Base-by-base conservation (phyloP, 352 stramenopile genomes). In the Globisporangium acanthophoron region DNA sequence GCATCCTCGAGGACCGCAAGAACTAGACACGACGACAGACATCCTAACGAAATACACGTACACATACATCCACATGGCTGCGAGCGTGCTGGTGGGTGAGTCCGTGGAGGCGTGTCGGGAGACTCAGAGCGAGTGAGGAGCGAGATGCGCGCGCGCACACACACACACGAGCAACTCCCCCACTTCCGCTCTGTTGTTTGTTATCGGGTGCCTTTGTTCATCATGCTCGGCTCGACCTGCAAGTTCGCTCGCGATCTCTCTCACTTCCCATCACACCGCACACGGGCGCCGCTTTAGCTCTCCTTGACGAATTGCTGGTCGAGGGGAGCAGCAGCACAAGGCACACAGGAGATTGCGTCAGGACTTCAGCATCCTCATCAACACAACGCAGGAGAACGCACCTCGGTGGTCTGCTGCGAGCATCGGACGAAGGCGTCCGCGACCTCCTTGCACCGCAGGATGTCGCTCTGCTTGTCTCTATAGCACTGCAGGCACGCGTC, bases 401-500 rank as follows among this genome's bases (percentile, higher is more conserved):
- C 76, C 71, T 88, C 84, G n/a, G 85, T 92, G 48, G 83, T 85
- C 70, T 87, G 69, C 59, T 89, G 79, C 43, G 82, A 79, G 66
- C 85, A 94, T 39, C 74, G 82, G 50, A 90, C 70, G 52, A 94
- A 94, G 56, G 85, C 85, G 56, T 94, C 85, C 48, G 85, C 81
- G 59, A 94, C 78, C 69, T 94, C 76, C 74, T 90, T 89, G 75
- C 85, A 94, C 64, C 85, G 71, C 55, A 94, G 78, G 45, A 94
- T 61, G 69, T 92, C 69, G 61, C 69, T 80, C 63, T 84, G 70
- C 64, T 88, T 80, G 74, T 90, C 79, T 77, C 74, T 79, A 86
- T 94, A 94, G 71, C 85, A 94, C 67, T 92, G 71, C 71, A 94
- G 77, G 54, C 80, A 92, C 54, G 80, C 79, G 39, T 92, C 77